phyloP scores from a whole-genome alignment of 495 filamentous ascomycete genomes.

The Niebla homalea region DNA sequence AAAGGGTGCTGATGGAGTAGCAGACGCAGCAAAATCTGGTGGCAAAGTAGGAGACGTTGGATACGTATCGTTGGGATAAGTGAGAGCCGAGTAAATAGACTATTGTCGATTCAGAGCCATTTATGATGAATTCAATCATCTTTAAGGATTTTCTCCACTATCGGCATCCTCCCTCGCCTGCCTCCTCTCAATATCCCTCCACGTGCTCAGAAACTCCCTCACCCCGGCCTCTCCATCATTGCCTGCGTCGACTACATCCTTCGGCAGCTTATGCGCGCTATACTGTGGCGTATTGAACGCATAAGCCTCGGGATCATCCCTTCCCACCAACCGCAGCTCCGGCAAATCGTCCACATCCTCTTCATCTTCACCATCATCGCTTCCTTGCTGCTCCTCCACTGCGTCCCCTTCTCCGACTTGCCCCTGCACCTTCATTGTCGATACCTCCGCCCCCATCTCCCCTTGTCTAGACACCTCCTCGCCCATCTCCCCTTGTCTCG shows the following conservation, averaged over 20 bases:
- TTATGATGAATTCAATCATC: no score
- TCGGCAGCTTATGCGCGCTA: conserved; percentile 88
- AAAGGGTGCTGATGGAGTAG: not conserved
- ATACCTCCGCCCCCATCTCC: conserved; percentile 16
- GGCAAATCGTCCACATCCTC: conserved; percentile 47
- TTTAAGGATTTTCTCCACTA: conserved; percentile 18
- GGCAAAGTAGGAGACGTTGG: conserved; percentile 11
- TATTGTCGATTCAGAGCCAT: no score
- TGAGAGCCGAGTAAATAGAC: no score
- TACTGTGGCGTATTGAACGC: conserved; percentile 75
- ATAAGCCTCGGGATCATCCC: conserved; percentile 76
- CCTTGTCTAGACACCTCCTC: conserved; percentile 26
- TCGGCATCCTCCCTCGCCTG: conserved; percentile 39
- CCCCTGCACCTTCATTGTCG: conserved; percentile 1
- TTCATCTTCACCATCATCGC: conserved; percentile 13
- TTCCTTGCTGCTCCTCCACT: conserved; percentile 29
- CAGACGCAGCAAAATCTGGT: not conserved
- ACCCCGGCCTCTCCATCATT: conserved; percentile 54
- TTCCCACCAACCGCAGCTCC: conserved; percentile 69
- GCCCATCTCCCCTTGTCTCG: conserved; percentile 16
- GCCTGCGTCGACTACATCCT: conserved; percentile 87
- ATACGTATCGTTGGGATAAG: conserved; percentile 10
- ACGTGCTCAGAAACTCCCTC: conserved; percentile 74
- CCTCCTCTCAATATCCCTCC: conserved; percentile 64
- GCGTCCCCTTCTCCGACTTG: conserved; percentile 23